A percentile compares a stretch with the other conserved stretches of the same genome.
Evolutionary conservation across 129 eudicot species (phyloP).

Genomic region (Tanacetum coccineum): DNA sequence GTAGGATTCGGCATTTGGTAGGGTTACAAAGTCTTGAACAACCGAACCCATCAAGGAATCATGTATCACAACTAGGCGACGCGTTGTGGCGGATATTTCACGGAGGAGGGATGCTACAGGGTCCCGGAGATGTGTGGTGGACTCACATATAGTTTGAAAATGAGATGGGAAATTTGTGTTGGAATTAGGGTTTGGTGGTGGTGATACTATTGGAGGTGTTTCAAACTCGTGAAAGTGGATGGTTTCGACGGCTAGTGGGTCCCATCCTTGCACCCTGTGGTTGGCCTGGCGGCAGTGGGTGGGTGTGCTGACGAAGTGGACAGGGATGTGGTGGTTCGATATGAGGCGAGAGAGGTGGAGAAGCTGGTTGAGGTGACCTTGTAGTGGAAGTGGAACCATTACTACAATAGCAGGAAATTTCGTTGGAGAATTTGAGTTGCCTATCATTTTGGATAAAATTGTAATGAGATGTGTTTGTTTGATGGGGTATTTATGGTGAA

Average conservation of each 20-base stretch:
- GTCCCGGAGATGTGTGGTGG: conserved; percentile 38
- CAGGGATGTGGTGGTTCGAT: conserved; percentile 33
- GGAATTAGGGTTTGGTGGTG: conserved; percentile 32
- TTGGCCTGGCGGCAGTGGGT: conserved; percentile 44
- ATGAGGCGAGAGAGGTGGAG: conserved; percentile 55
- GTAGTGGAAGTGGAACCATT: conserved; percentile 48
- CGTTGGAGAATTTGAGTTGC: too few relatives aligned
- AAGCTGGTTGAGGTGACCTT: conserved; percentile 55
- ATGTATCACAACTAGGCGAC: conserved; percentile 48
- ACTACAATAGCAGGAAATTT: conserved; percentile 22
- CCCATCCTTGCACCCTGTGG: conserved; percentile 39
- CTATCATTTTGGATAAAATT: too few relatives aligned
- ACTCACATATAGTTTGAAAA: conserved; percentile 38
- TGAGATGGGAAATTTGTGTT: conserved; percentile 43
- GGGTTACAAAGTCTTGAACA: conserved; percentile 44
- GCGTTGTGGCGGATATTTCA: conserved; percentile 30
- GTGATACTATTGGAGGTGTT: conserved; percentile 26
- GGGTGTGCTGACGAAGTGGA: conserved; percentile 40
- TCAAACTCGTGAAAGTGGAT: conserved; percentile 38
- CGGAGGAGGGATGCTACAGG: conserved; percentile 36
- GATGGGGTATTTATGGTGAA: too few relatives aligned
- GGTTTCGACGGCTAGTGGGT: conserved; percentile 23
- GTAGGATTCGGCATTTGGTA: conserved; percentile 55
- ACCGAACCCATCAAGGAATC: conserved; percentile 55
- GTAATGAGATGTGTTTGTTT: too few relatives aligned